phyloP scores from a whole-genome alignment of 2,329 filamentous ascomycete genomes.

The Uncinocarpus reesii region DNA sequence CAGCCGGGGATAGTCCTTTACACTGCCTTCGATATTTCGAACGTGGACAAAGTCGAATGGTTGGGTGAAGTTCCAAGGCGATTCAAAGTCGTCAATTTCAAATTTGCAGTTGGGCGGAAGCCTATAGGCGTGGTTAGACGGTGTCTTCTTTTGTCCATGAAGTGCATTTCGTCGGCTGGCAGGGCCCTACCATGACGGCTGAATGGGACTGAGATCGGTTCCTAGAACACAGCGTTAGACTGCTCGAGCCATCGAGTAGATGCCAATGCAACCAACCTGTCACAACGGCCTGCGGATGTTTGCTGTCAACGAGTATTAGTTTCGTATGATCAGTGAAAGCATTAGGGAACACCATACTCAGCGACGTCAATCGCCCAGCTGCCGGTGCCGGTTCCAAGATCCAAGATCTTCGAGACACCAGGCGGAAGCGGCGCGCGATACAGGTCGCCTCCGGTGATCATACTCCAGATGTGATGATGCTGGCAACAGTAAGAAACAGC shows the following conservation, averaged over 20 bases:
- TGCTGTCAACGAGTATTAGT: not conserved
- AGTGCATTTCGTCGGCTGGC: not conserved
- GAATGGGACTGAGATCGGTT: constrained; percentile 18
- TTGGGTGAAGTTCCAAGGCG: constrained; percentile 20
- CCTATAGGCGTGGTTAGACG: constrained; percentile 15
- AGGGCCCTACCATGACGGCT: constrained; percentile 16
- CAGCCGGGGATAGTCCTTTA: constrained; percentile 20
- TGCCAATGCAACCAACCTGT: constrained; percentile 2
- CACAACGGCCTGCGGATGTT: constrained; percentile 12
- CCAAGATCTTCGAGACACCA: constrained; percentile 15
- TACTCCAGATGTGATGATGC: constrained; percentile 20
- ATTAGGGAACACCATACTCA: constrained; percentile 11
- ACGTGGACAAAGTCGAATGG: constrained; percentile 25
- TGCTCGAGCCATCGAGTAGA: not conserved
- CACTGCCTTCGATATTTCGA: constrained; percentile 21
- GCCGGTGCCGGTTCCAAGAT: constrained; percentile 19
- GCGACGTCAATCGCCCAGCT: constrained; percentile 18
- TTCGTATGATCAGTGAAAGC: no score
- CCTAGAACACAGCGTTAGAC: constrained; percentile 7
- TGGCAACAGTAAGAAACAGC: constrained; percentile 3
- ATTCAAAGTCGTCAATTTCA: constrained; percentile 25
- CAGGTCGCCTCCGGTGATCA: constrained; percentile 19
- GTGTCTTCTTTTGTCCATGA: no score
- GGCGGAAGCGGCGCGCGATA: constrained; percentile 22
- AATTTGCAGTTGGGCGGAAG: constrained; percentile 25